Evolutionary conservation across 768 basidiomycete species (phyloP), one percentile per base, ranked within the genome.

Genomic region (Phanerodontia chrysosporium): DNA sequence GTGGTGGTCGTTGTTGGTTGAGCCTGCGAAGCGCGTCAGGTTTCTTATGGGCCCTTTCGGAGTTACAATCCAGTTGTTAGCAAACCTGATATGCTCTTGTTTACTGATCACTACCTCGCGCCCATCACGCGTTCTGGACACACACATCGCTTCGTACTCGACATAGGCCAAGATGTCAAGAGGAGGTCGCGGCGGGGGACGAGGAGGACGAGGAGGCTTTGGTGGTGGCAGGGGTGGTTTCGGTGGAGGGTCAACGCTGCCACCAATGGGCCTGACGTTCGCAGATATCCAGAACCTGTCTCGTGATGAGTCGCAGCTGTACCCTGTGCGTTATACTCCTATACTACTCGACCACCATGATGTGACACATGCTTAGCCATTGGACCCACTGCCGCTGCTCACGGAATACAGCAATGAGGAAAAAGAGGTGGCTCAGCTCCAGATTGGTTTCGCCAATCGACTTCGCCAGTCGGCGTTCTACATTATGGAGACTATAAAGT

Each of bases 211-310:
- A 59, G 85, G 87, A 8, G 83, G 83, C 5, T 80, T 82, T 66
- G 82, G 83, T 21, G 82, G 83, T 21, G 82, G 84, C 27, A 73
- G 77, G 52, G 68, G 73, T 16, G 75, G 77, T 59, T 70, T 77
- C 30, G 73, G 75, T 45, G 60, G 48, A 27, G 63, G 72, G 28
- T 65, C 65, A 21, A 72, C 62, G 49, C 70, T 80, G 36, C 85
- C 84, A 2, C 89, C 90, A 0, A 89, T 91, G 85, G 91, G 92
- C 21, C 80, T 93, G 29, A 85, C 86, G 6, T 90, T 89, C 68
- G 82, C 86, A 45, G 91, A 94, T 69, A 78, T 94, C 53, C 88
- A 90, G 69, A 79, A 83, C 51, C 73, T 92, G 67, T 87, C 89
- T 18, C 78, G 87, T 58, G 92, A 92, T 70, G 86, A 79, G 58